phyloP scores from a whole-genome alignment of 2,329 filamentous ascomycete genomes.

The Colletotrichum liaoningense region DNA sequence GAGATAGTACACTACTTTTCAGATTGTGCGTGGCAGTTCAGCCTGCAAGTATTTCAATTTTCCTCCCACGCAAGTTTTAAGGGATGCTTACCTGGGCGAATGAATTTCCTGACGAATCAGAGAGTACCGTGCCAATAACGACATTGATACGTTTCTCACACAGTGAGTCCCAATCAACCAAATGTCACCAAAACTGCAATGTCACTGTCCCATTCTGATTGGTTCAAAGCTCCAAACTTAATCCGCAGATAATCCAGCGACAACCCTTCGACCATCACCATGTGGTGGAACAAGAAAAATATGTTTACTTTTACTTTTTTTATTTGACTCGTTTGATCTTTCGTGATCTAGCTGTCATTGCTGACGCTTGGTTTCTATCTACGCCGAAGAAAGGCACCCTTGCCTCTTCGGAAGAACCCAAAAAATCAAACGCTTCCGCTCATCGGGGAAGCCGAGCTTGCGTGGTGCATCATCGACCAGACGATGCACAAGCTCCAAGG shows the following conservation, averaged over 20 bases:
- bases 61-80: no score
- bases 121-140: background rate
- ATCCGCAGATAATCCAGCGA: background rate
- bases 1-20: no score
- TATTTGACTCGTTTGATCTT: conserved; percentile 17
- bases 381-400: background rate
- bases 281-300: background rate
- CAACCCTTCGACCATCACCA: background rate
- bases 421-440: background rate
- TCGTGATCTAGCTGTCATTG: conserved; percentile 23
- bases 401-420: background rate
- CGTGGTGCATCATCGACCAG: background rate
- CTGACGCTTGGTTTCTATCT: conserved; percentile 34
- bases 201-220: conserved; percentile 19
- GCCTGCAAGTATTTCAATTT: no score
- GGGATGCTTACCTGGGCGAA: no score
- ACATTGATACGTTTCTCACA: background rate
- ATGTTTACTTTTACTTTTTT: conserved; percentile 7
- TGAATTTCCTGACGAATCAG: no score
- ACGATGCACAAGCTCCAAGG: conserved; percentile 6
- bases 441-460: background rate
- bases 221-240: background rate
- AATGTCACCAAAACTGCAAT: background rate
- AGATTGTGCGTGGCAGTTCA: no score
- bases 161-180: background rate